Conservation (phyloP, 2,329 filamentous ascomycete genomes). For the Pyrenochaeta sp. region DNA sequence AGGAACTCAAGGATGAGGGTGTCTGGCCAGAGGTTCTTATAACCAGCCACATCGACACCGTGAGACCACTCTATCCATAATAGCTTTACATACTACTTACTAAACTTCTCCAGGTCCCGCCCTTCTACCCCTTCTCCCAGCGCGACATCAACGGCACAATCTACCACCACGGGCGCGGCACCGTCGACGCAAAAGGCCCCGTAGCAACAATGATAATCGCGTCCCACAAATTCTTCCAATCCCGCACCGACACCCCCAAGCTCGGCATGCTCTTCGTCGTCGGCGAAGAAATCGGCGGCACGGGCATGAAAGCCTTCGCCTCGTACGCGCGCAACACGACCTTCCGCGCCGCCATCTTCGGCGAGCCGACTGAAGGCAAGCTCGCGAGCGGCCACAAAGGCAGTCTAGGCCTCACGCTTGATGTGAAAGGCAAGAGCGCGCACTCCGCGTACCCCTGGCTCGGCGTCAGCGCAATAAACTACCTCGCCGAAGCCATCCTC, state of each 20-base stretch:
- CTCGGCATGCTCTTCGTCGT: conserved; percentile 67
- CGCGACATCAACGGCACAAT: conserved; percentile 60
- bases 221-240: conserved; percentile 60
- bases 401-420: conserved; percentile 69
- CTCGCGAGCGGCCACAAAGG: conserved; percentile 93
- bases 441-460: conserved; percentile 93
- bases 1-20: conserved; percentile 41
- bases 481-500: conserved; percentile 74
- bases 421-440: conserved; percentile 74
- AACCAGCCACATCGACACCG: conserved; percentile 81
- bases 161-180: conserved; percentile 68
- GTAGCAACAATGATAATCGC: conserved; percentile 77
- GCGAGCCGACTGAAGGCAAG: conserved; percentile 87
- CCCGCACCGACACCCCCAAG: conserved; percentile 49
- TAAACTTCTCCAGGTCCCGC: conserved; percentile 50
- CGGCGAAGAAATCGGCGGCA: conserved; percentile 80
- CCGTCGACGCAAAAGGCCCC: conserved; percentile 64
- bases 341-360: conserved; percentile 80
- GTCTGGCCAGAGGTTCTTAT: conserved; percentile 66
- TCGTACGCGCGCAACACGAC: conserved; percentile 41
- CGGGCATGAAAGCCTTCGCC: conserved; percentile 71
- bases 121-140: conserved; percentile 70
- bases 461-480: conserved; percentile 81
- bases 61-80: neutral
- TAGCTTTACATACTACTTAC: neutral